A percentile compares a stretch with the other conserved stretches of the same genome.
phyloP scores from a whole-genome alignment of 169 alveolate genomes.

The Hepatocystis sp. region DNA sequence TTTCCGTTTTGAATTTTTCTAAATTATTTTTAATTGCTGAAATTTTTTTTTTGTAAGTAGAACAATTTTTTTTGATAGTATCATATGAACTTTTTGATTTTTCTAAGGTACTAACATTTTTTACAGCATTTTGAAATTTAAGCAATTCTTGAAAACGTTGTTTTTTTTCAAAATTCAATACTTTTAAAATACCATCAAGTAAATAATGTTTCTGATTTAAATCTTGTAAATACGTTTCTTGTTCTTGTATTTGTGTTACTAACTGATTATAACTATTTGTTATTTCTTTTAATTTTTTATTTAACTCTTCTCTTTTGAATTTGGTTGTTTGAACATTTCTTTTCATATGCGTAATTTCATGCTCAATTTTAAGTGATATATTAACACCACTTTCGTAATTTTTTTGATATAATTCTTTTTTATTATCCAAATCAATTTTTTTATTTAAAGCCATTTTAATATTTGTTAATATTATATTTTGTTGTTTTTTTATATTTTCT shows the following conservation, averaged over 20 bases:
- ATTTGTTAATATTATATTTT: conserved; percentile 41
- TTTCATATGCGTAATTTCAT: conserved; percentile 62
- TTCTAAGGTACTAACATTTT: conserved; percentile 8
- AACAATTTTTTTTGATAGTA: conserved; percentile 24
- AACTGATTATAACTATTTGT: conserved; percentile 26
- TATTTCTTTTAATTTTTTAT: conserved; percentile 13
- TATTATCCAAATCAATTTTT: conserved; percentile 66
- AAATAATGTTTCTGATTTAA: conserved; percentile 20
- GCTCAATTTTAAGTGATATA: conserved; percentile 63
- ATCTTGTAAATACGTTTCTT: conserved; percentile 1
- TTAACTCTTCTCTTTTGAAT: conserved; percentile 16
- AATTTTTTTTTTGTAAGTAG: conserved; percentile 33
- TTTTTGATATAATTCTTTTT: conserved; percentile 62
- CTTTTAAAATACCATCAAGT: conserved; percentile 23
- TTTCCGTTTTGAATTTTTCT: not conserved
- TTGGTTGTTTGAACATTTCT: conserved; percentile 24
- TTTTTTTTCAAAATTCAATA: conserved; percentile 42
- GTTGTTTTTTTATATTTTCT: conserved; percentile 68
- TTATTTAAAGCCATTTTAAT: conserved; percentile 70
- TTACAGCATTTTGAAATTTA: conserved; percentile 70
- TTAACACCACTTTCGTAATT: conserved; percentile 66
- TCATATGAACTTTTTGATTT: conserved; percentile 25
- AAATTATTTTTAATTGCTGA: conserved; percentile 16
- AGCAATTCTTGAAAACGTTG: conserved; percentile 71
- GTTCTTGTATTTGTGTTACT: conserved; percentile 4